Percentiles rank a stretch among this genome's conserved stretches.
phyloP scores from a whole-genome alignment of 345 rosid genomes.

The Pelargonium nanum region DNA sequence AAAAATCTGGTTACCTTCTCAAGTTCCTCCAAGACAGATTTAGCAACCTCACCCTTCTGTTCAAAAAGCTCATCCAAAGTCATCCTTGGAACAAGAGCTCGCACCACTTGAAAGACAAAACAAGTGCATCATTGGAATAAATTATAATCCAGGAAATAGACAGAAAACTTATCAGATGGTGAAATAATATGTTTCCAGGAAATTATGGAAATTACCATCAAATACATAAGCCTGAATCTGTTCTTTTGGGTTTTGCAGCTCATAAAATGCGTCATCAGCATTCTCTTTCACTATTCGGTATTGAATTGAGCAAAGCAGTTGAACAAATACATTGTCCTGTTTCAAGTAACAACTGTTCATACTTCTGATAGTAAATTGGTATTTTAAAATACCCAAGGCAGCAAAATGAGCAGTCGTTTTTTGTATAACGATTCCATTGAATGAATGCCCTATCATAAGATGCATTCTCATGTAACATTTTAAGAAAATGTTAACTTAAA shows the following conservation, averaged over 20 bases:
- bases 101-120: constrained; percentile 50
- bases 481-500: too few relatives aligned
- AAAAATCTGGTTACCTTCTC: constrained; percentile 50
- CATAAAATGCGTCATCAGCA: constrained; percentile 98
- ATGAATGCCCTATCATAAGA: too few relatives aligned
- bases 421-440: too few relatives aligned
- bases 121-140: neutral
- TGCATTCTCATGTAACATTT: too few relatives aligned
- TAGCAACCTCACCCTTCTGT: constrained; percentile 96
- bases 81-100: constrained; percentile 91
- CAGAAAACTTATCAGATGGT: too few relatives aligned
- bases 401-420: too few relatives aligned
- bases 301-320: constrained; percentile 87
- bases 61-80: constrained; percentile 81
- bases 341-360: neutral
- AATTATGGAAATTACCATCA: constrained; percentile 46
- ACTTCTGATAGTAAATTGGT: too few relatives aligned
- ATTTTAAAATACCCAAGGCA: too few relatives aligned
- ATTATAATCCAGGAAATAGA: neutral
- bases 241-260: constrained; percentile 80
- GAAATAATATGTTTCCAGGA: neutral
- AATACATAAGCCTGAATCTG: constrained; percentile 95
- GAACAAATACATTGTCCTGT: constrained; percentile 95
- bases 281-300: constrained; percentile 56
- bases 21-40: constrained; percentile 85